phyloP scores from a whole-genome alignment of 331 rosid species.

The Prunus yedoensis region DNA sequence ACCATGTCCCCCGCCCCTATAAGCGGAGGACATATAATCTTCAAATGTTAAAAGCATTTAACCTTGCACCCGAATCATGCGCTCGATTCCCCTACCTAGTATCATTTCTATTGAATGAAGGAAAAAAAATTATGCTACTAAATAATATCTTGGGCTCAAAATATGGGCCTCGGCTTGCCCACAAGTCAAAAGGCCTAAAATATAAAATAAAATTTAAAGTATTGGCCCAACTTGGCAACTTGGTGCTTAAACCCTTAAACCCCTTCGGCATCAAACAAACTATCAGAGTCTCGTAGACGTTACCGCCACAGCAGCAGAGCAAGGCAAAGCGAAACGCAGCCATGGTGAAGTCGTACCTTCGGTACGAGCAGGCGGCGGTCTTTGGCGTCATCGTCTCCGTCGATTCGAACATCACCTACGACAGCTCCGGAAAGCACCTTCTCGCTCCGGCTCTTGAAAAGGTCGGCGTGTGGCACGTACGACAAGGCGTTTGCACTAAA shows the following conservation, averaged over 20 bases:
- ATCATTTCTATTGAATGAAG: no score
- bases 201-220: no score
- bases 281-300: background rate
- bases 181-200: no score
- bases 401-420: constrained; percentile 68
- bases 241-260: background rate
- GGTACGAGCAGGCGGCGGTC: constrained; percentile 74
- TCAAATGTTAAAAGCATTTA: no score
- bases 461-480: constrained; percentile 79
- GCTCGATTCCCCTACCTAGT: no score
- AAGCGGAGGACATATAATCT: no score
- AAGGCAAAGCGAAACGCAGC: background rate
- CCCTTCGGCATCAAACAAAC: background rate
- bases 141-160: no score
- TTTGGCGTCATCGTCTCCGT: constrained; percentile 83
- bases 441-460: constrained; percentile 87
- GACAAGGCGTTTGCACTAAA: constrained; percentile 80
- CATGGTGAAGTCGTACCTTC: constrained; percentile 92
- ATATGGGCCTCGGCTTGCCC: no score
- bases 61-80: no score
- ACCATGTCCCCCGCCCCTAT: no score
- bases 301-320: constrained; percentile 29
- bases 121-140: no score
- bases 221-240: no score
- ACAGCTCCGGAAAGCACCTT: constrained; percentile 77